These are phyloP conservation scores for Alternaria metachromatica DNA, from an alignment of 2,329 filamentous ascomycete genomes.

Conservation along the genomic window DNA sequence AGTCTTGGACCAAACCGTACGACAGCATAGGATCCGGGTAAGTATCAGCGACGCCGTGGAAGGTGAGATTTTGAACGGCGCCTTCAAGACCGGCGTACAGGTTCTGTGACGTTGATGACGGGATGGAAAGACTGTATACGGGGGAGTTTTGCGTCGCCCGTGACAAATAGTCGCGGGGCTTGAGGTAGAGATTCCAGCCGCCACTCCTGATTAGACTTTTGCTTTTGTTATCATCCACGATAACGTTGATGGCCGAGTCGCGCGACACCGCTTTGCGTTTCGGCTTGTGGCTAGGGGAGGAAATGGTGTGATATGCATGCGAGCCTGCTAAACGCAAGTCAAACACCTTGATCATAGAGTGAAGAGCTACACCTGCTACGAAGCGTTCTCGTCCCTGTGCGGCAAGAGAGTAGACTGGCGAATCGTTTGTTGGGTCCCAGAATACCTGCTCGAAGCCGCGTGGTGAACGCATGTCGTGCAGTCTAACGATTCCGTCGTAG, in stretches of 20 bases:
- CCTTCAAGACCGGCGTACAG: constrained; percentile 59
- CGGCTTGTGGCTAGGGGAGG: too few relatives aligned
- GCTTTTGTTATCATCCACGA: constrained; percentile 11
- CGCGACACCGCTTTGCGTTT: neutral
- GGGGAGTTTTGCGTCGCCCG: constrained; percentile 44
- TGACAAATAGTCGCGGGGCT: constrained; percentile 37
- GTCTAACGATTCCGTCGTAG: constrained; percentile 62
- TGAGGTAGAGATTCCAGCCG: constrained; percentile 58
- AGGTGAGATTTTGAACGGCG: constrained; percentile 52
- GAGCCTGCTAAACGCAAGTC: constrained; percentile 62
- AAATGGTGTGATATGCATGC: constrained; percentile 44
- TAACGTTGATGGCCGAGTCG: constrained; percentile 23
- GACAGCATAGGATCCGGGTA: constrained; percentile 52
- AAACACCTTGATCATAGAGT: constrained; percentile 67
- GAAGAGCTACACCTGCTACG: constrained; percentile 62
- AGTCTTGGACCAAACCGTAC: too few relatives aligned
- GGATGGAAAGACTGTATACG: constrained; percentile 57
- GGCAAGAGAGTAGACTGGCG: constrained; percentile 65
- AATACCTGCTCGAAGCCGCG: constrained; percentile 57
- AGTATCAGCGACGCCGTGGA: constrained; percentile 52
- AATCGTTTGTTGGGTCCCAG: constrained; percentile 63
- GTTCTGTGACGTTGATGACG: constrained; percentile 52
- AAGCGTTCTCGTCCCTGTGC: constrained; percentile 64
- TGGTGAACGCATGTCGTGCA: constrained; percentile 67
- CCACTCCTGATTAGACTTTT: constrained; percentile 16